Evolutionary conservation across 148 eudicot genomes (phyloP).

Genomic region (Euryodendron excelsum): DNA sequence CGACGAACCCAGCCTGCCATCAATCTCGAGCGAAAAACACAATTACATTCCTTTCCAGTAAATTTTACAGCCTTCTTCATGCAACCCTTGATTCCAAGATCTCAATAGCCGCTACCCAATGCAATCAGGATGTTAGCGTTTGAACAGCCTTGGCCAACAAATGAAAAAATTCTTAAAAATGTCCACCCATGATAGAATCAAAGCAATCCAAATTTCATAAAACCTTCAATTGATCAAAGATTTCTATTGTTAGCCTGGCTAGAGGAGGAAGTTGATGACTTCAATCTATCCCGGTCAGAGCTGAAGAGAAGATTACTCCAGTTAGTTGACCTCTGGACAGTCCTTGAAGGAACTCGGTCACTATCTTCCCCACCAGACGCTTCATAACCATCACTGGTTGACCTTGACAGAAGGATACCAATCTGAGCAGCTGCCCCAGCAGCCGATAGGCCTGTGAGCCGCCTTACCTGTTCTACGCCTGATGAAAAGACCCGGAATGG

Average conservation of each 20-base stretch:
- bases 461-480: conserved; percentile 62
- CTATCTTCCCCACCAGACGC: conserved; percentile 99
- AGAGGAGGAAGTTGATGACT: conserved; percentile 54
- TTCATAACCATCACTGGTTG: conserved; percentile 93
- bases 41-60: background rate
- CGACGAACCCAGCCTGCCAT: background rate
- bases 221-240: conserved; percentile 15
- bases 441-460: conserved; percentile 41
- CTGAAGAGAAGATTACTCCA: conserved; percentile 69
- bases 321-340: conserved; percentile 46
- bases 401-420: conserved; percentile 60
- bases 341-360: conserved; percentile 73
- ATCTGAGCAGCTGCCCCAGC: conserved; percentile 30
- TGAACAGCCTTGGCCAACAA: background rate
- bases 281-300: conserved; percentile 49
- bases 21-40: no score
- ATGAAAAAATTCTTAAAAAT: background rate
- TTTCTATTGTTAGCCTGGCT: conserved; percentile 48
- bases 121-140: background rate
- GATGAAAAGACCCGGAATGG: conserved; percentile 66
- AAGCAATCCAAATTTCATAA: conserved; percentile 12
- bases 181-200: background rate
- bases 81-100: background rate
- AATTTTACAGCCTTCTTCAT: background rate
- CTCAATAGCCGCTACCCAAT: background rate